Conservation (phyloP, 495 filamentous ascomycete species). For the Neurospora intermedia region DNA sequence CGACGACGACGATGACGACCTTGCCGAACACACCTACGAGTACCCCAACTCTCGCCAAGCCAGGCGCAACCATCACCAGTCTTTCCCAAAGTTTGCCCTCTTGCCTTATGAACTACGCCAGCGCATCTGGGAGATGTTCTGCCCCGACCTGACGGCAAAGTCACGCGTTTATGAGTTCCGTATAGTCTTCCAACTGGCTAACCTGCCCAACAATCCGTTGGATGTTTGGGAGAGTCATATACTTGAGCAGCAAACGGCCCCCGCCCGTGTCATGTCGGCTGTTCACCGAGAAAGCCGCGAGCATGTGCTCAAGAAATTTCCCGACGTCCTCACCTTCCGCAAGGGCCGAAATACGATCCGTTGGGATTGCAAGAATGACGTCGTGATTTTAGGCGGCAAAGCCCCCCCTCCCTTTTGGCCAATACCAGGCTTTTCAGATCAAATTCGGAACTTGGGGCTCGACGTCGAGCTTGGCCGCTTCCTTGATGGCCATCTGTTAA, state of each 20-base stretch:
- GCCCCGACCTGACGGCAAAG: slow-evolving; percentile 22
- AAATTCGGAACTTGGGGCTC: slow-evolving; percentile 15
- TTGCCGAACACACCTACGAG: background rate
- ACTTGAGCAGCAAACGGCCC: slow-evolving; percentile 20
- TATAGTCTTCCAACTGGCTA: background rate
- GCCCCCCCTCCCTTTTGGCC: background rate
- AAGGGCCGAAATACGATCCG: slow-evolving; percentile 11
- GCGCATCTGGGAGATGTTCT: slow-evolving; percentile 31
- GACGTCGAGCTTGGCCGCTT: background rate
- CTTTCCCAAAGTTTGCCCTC: slow-evolving; percentile 29
- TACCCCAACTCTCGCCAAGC: background rate
- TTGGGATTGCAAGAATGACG: slow-evolving; percentile 23
- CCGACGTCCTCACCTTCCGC: slow-evolving; percentile 18
- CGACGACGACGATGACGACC: background rate
- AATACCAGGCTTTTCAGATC: slow-evolving; percentile 7
- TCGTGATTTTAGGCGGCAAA: slow-evolving; percentile 7
- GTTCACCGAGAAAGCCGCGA: slow-evolving; percentile 24
- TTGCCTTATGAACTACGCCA: slow-evolving; percentile 30
- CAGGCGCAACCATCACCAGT: slow-evolving; percentile 6
- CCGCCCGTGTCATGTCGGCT: slow-evolving; percentile 21
- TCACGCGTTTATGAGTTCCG: slow-evolving; percentile 17
- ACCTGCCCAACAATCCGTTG: too few relatives aligned
- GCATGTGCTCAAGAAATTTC: slow-evolving; percentile 21
- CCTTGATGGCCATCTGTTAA: too few relatives aligned
- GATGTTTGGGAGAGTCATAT: slow-evolving; percentile 6